Percentiles rank a stretch among this genome's conserved stretches.
phyloP scores from a whole-genome alignment of 176 grass and related monocot species.

The Stipa capillata region DNA sequence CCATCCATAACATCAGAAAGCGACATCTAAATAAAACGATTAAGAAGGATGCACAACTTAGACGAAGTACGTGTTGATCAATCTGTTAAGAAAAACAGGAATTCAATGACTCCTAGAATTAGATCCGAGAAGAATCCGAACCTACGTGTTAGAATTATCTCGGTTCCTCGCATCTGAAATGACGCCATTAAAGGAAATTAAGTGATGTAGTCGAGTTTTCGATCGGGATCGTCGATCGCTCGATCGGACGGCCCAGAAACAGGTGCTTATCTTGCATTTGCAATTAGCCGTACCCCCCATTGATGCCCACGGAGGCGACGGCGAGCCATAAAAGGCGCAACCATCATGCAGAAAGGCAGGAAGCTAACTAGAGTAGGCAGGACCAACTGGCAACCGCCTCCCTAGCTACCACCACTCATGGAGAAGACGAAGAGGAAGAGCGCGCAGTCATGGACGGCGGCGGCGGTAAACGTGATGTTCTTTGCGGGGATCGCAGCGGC shows the following conservation, averaged over 20 bases:
- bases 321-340: slow-evolving; percentile 22
- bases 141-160: too few relatives aligned
- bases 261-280: background rate
- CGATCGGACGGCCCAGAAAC: background rate
- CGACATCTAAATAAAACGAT: too few relatives aligned
- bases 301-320: background rate
- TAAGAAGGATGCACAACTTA: too few relatives aligned
- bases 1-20: too few relatives aligned
- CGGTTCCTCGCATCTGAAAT: too few relatives aligned
- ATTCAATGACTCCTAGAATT: too few relatives aligned
- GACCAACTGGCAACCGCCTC: background rate
- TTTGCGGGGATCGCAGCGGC: background rate
- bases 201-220: too few relatives aligned
- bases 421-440: background rate
- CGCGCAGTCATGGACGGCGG: background rate
- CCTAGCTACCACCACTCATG: background rate
- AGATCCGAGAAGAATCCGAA: too few relatives aligned
- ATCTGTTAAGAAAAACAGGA: too few relatives aligned
- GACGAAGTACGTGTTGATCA: too few relatives aligned
- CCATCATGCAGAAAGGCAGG: background rate
- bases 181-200: too few relatives aligned
- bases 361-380: background rate
- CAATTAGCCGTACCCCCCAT: background rate
- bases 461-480: background rate
- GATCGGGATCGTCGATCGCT: background rate